Evolutionary conservation across 768 basidiomycete genomes (phyloP), one percentile per base, ranked within the genome.

Genomic region (Trametes maxima): DNA sequence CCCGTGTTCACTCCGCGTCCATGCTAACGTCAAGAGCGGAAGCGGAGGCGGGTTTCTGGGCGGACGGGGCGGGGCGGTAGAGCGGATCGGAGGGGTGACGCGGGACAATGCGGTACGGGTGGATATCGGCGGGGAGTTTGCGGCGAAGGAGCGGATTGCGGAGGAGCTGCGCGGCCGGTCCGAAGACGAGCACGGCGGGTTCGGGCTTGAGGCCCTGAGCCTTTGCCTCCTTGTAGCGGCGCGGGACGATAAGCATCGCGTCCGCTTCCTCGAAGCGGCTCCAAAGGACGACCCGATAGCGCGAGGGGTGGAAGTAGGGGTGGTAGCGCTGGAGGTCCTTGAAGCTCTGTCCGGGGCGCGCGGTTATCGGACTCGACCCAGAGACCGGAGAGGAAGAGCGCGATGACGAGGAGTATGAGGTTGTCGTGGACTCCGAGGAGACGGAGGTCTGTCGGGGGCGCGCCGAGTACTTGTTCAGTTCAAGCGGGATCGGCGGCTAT

Each of bases 91-190:
- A 13, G 49, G 60, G 57, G 57, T 51, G 17, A 35, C 59, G 61
- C 52, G 67, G 56, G n/a, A 75, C 70, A 36, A 85, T 73, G 63
- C 80, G 80, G 70, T 87, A 89, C 2, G 87, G 86, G 62, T 84
- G 81, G 8, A 88, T 64, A 21, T 82, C 77, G 10, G 80, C 76
- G 39, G 82, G 82, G 61, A 78, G 78, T 14, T 77, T 73, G 25
- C 84, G 62, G 17, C 71, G 77, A 10, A 74, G 69, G 36, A 75
- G 71, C 0, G 78, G 74, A 12, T 78, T 73, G 54, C 85, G 82
- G 48, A 86, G 72, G 19, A 74, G 71, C 44, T 79, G 73, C 16
- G 85, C 66, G 0, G 80, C 79, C 1, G 76, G 74, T 1, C 85
- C 86, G 14, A 85, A 76, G 53, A 85, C 70, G 36, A 88, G 75